Conservation (phyloP, 2,329 filamentous ascomycete species). For the Pseudocercospora eumusae region DNA sequence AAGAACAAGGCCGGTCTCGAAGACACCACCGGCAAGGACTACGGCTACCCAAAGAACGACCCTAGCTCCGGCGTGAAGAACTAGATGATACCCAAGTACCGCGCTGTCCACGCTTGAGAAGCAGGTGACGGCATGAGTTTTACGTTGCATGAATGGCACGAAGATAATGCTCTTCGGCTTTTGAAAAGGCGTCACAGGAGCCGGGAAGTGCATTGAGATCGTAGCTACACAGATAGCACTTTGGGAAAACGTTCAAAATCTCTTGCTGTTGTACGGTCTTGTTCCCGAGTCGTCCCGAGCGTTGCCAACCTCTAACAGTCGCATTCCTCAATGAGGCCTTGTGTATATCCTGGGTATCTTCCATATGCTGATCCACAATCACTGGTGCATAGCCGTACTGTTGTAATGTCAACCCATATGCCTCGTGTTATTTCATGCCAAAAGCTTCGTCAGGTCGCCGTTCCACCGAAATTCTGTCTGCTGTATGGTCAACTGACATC, state of each 20-base stretch:
- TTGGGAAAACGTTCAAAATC: slow-evolving; percentile 5
- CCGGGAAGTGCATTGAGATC: slow-evolving; percentile 6
- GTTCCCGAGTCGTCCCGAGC: neutral
- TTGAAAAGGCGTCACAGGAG: slow-evolving; percentile 8
- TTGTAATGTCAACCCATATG: neutral
- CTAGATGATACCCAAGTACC: neutral
- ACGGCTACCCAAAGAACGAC: slow-evolving; percentile 48
- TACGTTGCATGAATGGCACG: slow-evolving; percentile 15
- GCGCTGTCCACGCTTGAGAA: neutral
- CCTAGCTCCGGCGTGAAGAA: slow-evolving; percentile 31
- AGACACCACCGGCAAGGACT: slow-evolving; percentile 47
- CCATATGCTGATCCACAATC: neutral
- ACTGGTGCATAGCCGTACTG: neutral
- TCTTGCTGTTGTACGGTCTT: neutral
- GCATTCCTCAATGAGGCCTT: neutral
- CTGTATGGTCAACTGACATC: neutral
- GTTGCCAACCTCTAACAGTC: neutral
- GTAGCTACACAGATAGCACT: slow-evolving; percentile 10
- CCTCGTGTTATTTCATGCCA: neutral
- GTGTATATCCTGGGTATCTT: neutral
- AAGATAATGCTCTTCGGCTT: slow-evolving; percentile 7
- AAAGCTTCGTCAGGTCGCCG: neutral
- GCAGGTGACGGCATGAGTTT: neutral
- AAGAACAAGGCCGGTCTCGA: slow-evolving; percentile 46
- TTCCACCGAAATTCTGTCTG: neutral